Base-by-base conservation (phyloP, 805 yeast genomes). In the Wickerhamiella domercqiae region DNA sequence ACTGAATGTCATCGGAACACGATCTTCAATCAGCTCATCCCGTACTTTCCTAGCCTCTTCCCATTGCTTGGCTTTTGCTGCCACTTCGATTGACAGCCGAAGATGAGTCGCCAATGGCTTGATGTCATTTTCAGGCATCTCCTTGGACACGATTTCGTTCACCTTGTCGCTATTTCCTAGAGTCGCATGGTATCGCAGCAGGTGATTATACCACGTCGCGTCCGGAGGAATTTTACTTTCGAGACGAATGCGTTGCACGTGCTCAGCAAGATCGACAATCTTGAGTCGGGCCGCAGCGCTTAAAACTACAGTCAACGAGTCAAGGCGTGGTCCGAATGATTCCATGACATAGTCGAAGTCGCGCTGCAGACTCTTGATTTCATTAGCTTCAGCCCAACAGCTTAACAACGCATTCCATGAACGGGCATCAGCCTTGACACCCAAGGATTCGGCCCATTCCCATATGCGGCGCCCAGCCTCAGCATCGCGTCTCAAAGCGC, bases 101-200 rank as follows among this genome's bases (percentile, higher is more conserved):
- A 44, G 53, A 38, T 54, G 55, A 5, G 47, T 47, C 7, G 46
- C 45, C 6, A 32, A 38, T 7, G 41, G 40, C 6, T 21, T 17
- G 9, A 45, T 17, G 15, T 40, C 42, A 9, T 19, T n/a, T 29
- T 34, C 35, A 47, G 39, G 49, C 31, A 55, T 52, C 20, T 40
- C 47, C 7, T 60, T 48, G 22, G 56, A 36, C 7, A 42, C 44
- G 34, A 63, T 63, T 13, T 24, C 26, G n/a, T n/a, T n/a, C 1
- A 68, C 69, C 15, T 39, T 29, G 33, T 52, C 57, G 39, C 47
- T 53, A 36, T 59, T 58, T 5, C 56, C 59, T 21, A 57, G 41
- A 26, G 46, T 49, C 3, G 58, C 51, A 34, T 57, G 56, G 5
- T 61, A 60, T 7, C 44, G 30, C 22, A 59, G 54, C 35, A 61